Conservation (phyloP, 371 early-diverging fungal species). For the Chytridiales sp. region DNA sequence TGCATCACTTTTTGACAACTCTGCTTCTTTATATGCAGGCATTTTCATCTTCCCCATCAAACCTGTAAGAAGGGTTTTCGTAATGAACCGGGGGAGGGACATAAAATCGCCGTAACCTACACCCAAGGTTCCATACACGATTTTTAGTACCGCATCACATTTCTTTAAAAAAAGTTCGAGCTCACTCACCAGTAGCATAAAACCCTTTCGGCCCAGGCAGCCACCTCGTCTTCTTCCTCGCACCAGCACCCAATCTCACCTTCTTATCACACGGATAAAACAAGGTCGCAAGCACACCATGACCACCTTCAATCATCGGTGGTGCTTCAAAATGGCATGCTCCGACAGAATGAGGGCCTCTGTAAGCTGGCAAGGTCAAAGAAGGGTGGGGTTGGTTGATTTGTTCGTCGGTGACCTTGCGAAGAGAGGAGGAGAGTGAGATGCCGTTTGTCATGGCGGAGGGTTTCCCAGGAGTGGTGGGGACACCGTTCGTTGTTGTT, state of each 20-base stretch:
- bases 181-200: slow-evolving; percentile 9
- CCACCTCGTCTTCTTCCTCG: slow-evolving; percentile 15
- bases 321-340: too few species aligned
- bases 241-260: background rate
- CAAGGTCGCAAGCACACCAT: slow-evolving; percentile 10
- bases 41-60: background rate
- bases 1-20: too few species aligned
- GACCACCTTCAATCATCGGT: background rate
- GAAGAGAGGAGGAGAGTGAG: too few species aligned
- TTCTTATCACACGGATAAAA: slow-evolving; percentile 11
- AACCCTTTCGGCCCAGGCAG: slow-evolving; percentile 15
- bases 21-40: background rate
- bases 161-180: too few species aligned
- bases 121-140: background rate
- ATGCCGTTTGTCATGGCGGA: too few species aligned
- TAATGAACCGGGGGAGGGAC: background rate
- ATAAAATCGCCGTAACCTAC: background rate
- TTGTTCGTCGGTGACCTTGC: too few species aligned
- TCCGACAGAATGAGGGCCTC: too few species aligned
- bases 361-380: too few species aligned
- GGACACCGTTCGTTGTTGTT: too few species aligned
- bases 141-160: background rate
- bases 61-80: background rate
- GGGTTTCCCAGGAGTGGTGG: too few species aligned
- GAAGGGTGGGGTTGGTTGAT: too few species aligned